Conservation (phyloP, 129 eudicot species). For the Chrysanthemum seticuspe region DNA sequence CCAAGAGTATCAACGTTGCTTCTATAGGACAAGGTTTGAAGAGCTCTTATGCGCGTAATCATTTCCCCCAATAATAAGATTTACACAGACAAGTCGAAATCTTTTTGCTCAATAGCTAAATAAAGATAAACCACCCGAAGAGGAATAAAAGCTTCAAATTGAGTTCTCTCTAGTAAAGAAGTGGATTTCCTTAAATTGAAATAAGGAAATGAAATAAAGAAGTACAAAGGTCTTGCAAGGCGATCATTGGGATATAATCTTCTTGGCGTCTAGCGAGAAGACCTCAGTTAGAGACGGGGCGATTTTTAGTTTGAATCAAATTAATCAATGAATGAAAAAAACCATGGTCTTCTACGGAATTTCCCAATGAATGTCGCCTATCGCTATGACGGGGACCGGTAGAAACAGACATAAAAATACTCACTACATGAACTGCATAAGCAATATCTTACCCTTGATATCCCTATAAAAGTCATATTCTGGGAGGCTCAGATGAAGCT, state of each 20-base stretch:
- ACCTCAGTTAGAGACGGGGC: too few species aligned
- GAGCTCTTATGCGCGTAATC: too few species aligned
- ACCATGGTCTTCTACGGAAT: slow-evolving; percentile 2
- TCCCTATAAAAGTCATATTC: too few species aligned
- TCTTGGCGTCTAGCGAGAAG: background rate
- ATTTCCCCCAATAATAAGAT: too few species aligned
- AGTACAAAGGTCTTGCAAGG: slow-evolving; percentile 7
- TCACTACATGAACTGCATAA: background rate
- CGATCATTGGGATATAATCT: background rate
- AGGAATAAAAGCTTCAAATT: background rate
- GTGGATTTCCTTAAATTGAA: background rate
- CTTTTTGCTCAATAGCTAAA: too few species aligned
- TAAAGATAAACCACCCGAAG: background rate
- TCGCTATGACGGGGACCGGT: background rate
- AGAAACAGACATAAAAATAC: background rate
- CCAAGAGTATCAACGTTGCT: too few species aligned
- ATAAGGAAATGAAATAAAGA: background rate
- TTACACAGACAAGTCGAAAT: too few species aligned
- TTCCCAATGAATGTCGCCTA: slow-evolving; percentile 9
- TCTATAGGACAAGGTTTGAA: too few species aligned
- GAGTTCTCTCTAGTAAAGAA: background rate
- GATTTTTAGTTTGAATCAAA: background rate
- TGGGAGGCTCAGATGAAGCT: too few species aligned
- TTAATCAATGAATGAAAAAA: too few species aligned
- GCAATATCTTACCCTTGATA: background rate